Conservation (phyloP, 2,329 filamentous ascomycete genomes). For the Cryphonectria japonica region DNA sequence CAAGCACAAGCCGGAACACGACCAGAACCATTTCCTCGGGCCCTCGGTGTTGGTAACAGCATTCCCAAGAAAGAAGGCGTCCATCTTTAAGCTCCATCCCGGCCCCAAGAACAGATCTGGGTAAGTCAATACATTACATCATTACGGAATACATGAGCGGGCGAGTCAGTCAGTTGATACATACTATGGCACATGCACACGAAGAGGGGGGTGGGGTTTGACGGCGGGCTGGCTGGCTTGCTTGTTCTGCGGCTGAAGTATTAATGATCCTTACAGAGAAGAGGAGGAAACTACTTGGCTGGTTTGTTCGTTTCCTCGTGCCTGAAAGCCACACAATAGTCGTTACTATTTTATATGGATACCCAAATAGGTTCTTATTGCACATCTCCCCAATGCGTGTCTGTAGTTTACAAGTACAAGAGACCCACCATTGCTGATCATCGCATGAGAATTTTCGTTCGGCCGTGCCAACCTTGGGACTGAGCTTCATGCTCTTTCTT, state of each 20-base stretch:
- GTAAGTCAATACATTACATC: not conserved
- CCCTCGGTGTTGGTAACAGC: not conserved
- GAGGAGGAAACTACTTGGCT: not conserved
- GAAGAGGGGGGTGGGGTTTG: not conserved
- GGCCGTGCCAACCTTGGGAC: not conserved
- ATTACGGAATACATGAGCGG: not conserved
- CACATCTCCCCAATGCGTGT: not conserved
- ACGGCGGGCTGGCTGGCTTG: not conserved
- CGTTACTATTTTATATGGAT: not conserved
- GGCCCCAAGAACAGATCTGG: not conserved
- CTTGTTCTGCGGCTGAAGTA: not conserved
- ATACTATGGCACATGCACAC: not conserved
- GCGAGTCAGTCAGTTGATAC: not conserved
- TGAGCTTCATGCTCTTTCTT: not conserved
- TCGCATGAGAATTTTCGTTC: not conserved
- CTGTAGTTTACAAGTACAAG: not conserved
- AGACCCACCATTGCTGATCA: not conserved
- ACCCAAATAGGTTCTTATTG: not conserved
- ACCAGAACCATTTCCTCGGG: not conserved
- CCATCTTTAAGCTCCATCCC: not conserved
- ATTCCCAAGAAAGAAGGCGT: not conserved
- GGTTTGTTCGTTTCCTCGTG: not conserved
- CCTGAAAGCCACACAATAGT: not conserved
- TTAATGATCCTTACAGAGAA: no score
- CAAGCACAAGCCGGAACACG: not conserved